Base-by-base conservation (phyloP, 1,284 basidiomycete genomes). In the Phlebopus sp. region DNA sequence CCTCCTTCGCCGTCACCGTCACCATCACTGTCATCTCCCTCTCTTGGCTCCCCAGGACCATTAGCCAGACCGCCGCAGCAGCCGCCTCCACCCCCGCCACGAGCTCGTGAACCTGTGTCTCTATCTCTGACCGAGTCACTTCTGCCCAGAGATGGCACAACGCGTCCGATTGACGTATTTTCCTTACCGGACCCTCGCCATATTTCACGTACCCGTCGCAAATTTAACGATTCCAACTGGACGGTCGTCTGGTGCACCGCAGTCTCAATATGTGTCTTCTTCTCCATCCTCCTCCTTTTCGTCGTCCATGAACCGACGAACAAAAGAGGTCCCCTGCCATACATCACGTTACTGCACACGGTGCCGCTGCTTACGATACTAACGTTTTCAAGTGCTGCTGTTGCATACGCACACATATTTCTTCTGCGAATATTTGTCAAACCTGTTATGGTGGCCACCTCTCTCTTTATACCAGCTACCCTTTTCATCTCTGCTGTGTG, bases 321-420 rank as follows among this genome's bases (percentile, higher is more conserved):
- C 43, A 76, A 76, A 13, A 42, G 5, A 17, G 60, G 55, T 17
- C 73, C 72, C 41, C 68, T 68, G 29, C 85, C 89, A 27, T 93
- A 90, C 63, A 81, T 79, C 38, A 86, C 86, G 2, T 69, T 94
- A 15, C 67, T 95, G 42, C 89, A 91, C 55, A 90, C 91, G 4
- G 78, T 96, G 15, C 93, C 93, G 2, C 72, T 96, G 49, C 77
- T 95, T 50, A 84, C 85, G 23, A 81, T 92, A 49, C 74, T 95
- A 42, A 86, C 88, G 5, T 74, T 90, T 49, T 65, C 85, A 35
- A 84, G 88, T 49, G 83, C 91, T 1, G 63, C 76, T 34, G 75
- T 84, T 37, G 85, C 90, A 2, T 91, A 92, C 58, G 71, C 75
- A 14, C 89, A 94, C 65, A 80, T 94, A 43, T 78, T 86, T 47